Evolutionary conservation across 805 yeast genomes (phyloP), one percentile per base, ranked within the genome.

Genomic region (Cyberlindnera nakhonratchasimensis): DNA sequence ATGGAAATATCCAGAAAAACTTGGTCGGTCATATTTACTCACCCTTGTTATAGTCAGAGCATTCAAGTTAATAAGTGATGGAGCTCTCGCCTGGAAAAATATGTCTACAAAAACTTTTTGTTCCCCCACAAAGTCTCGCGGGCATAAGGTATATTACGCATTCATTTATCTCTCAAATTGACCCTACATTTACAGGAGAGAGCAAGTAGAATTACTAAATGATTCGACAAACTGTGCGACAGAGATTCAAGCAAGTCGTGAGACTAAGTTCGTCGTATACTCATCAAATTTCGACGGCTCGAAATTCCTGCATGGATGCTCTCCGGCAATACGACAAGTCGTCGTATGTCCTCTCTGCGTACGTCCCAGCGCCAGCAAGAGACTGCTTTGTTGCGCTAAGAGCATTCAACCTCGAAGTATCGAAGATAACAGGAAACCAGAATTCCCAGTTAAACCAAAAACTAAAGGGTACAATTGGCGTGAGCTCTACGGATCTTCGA

Each of bases 391-490:
- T 82, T 12, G 95, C 86, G 0, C 65, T 82, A 24, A 64, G 80
- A 29, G 81, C 84, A 0, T 77, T 87, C 63, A 79, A 79, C 47
- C 57, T 82, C 29, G 91, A 85, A 52, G 67, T 82, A 29, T 71
- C 77, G 51, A 71, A 75, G 56, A 71, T 80, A 20, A 14, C 37
- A 3, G 39, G 45, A 3, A 40, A 21, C 8, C 34, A 42, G 11
- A 34, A 35, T 8, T 35, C 47, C 26, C 48, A 56, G 25, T 64
- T 65, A 10, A 64, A 74, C 28, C 68, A 75, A 1, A 57, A 24
- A 36, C 34, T 40, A 30, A 45, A 32, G 14, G 33, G 42, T 16
- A 29, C 48, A 5, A 43, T 54, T 18, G 64, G 64, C 5, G 29
- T 57, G 5, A 35, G 42, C 12, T 48, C 61, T 3, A 37, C 46